Evolutionary conservation across 164 flowering plant species (phyloP), one percentile per base, ranked within the genome.

Genomic region (Vitis rupestris): DNA sequence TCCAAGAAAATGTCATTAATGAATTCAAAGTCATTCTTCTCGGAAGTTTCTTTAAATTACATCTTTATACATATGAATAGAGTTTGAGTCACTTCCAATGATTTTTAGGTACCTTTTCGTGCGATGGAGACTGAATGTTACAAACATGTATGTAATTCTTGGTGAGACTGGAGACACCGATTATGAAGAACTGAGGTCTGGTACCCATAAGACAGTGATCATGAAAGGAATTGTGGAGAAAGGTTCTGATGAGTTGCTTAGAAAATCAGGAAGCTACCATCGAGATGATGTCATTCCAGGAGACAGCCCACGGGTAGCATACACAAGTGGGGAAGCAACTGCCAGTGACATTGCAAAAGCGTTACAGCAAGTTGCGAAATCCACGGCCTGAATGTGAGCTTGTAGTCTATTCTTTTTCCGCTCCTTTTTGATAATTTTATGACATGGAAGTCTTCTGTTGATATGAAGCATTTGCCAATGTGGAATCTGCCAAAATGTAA

Each of bases 131-230:
- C 48, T 93, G 73, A 90, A 91, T 19, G 90, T 93, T 1, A 85
- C 97, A 23, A 93, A 92, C 79, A 90, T 95, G 97, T 88, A 61
- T 53, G 96, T 95, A 37, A 60, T 95, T 62, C 83, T 90, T 14
- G 98, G 99, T 1, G 99, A 93, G 66, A 80, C 82, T 0, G 98
- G 98, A 2, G 99, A 95, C 67, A 90, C 98, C 0, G 99, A 95
- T 67, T 80, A 90, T 63, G 99, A 95, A 65, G 99, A 91, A 69
- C 72, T 93, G 70, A 86, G 88, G 61, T 79, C 93, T 0, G 99
- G 98, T 9, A 74, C 95, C 15, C 99, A 95, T 69, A 95, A 88
- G 78, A 91, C 95, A 0, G 31, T 95, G 57, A 89, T 95, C 65
- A 71, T 93, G 80, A 90, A 85, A 80, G 94, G 88, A 0, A 80